Evolutionary conservation across 176 grass and related monocot genomes (phyloP).

Genomic region (Lolium perenne): DNA sequence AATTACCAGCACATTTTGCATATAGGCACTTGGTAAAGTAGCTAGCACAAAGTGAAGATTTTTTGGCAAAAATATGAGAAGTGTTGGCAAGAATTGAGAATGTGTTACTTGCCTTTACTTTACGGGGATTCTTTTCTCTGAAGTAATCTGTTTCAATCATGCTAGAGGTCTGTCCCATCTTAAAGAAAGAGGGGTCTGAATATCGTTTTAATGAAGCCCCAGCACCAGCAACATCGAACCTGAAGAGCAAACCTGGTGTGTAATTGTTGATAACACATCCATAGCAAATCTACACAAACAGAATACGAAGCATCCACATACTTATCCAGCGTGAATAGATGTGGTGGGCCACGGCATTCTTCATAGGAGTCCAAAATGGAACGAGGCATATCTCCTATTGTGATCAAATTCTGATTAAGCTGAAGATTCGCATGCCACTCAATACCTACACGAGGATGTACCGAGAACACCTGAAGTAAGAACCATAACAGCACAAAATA

Average conservation of each 20-base stretch:
- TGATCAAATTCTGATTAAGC: constrained; percentile 85
- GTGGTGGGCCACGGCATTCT: constrained; percentile 94
- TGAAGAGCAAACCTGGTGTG: constrained; percentile 49
- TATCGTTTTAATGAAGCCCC: constrained; percentile 97
- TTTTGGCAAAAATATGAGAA: not conserved
- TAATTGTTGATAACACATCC: constrained; percentile 35
- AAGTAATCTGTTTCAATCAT: constrained; percentile 58
- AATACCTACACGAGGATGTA: constrained; percentile 53
- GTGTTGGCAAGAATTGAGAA: constrained; percentile 2
- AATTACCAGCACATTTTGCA: constrained; percentile 4
- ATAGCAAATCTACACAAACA: constrained; percentile 36
- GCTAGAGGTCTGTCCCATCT: constrained; percentile 64
- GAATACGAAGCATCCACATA: constrained; percentile 44
- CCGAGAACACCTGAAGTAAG: constrained; percentile 28
- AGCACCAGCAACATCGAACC: constrained; percentile 98
- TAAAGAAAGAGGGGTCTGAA: constrained; percentile 98
- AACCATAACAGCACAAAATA: not conserved
- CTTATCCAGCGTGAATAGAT: constrained; percentile 93
- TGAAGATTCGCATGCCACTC: constrained; percentile 82
- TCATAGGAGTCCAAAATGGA: constrained; percentile 98
- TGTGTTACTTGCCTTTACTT: constrained; percentile 69
- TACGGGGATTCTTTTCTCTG: constrained; percentile 81
- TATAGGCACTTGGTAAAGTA: not conserved
- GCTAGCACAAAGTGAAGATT: constrained; percentile 29
- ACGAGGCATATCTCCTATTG: constrained; percentile 96